phyloP scores from a whole-genome alignment of 352 stramenopile genomes.

The Globisporangium orthogonon region DNA sequence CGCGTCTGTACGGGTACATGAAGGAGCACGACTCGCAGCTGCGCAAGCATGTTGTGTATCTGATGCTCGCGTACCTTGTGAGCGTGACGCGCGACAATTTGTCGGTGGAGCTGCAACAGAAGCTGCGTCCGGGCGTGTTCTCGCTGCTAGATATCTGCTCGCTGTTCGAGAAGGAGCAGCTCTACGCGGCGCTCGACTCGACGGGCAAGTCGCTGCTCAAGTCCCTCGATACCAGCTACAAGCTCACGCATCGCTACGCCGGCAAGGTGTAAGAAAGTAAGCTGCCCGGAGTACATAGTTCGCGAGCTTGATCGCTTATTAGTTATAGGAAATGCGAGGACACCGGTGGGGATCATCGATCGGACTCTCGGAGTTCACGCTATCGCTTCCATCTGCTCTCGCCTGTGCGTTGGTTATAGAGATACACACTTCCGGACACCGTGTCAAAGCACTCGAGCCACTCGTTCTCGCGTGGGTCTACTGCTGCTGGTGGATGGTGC shows the following conservation, averaged over 20 bases:
- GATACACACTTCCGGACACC: slow-evolving; percentile 43
- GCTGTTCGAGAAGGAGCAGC: slow-evolving; percentile 78
- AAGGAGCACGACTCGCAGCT: slow-evolving; percentile 72
- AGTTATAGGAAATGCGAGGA: background rate
- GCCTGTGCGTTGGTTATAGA: slow-evolving; percentile 69
- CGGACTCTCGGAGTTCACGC: background rate
- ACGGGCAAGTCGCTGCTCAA: slow-evolving; percentile 84
- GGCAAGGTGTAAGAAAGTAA: slow-evolving; percentile 73
- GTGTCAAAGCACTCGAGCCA: slow-evolving; percentile 68
- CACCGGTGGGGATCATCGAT: background rate
- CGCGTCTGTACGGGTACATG: slow-evolving; percentile 83
- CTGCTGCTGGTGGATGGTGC: background rate
- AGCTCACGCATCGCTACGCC: slow-evolving; percentile 79
- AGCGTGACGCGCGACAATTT: slow-evolving; percentile 57
- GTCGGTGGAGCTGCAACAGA: slow-evolving; percentile 49
- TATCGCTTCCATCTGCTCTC: slow-evolving; percentile 60
- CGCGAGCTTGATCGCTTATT: background rate
- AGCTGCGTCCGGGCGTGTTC: slow-evolving; percentile 68
- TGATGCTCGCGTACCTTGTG: slow-evolving; percentile 63
- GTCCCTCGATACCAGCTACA: slow-evolving; percentile 80
- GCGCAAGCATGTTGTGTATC: slow-evolving; percentile 83
- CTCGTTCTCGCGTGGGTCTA: slow-evolving; percentile 4
- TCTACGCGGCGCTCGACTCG: slow-evolving; percentile 74
- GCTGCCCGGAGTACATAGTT: background rate
- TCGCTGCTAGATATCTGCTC: slow-evolving; percentile 82